Evolutionary conservation across 1,139 yeast genomes (phyloP).

Genomic region (Magnusiomyces paraingens): DNA sequence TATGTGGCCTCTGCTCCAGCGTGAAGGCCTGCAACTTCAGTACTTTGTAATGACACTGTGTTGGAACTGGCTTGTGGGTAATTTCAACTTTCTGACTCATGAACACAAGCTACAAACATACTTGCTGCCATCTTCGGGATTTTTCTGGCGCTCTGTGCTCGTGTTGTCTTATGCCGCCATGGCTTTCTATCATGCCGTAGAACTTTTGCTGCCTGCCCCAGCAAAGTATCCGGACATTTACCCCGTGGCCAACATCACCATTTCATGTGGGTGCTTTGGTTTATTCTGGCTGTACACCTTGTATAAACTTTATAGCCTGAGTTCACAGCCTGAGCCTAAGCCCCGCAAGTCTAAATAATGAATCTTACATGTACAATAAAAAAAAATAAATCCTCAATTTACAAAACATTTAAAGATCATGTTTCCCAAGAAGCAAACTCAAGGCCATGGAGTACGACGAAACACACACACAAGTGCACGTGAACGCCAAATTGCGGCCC

Average conservation of each 20-base stretch:
- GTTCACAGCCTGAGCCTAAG: not conserved
- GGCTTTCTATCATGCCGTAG: constrained; percentile 48
- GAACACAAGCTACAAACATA: constrained; percentile 6
- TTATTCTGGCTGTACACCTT: constrained; percentile 75
- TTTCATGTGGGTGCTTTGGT: constrained; percentile 70
- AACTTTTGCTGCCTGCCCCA: constrained; percentile 32
- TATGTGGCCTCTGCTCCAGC: constrained; percentile 76
- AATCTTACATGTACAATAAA: not conserved
- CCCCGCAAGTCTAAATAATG: not conserved
- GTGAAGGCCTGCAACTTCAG: constrained; percentile 69
- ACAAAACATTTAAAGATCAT: not conserved
- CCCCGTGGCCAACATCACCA: constrained; percentile 66
- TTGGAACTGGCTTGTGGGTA: constrained; percentile 74
- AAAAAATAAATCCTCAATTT: not conserved
- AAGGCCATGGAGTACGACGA: not conserved
- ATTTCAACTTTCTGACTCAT: constrained; percentile 15
- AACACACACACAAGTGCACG: constrained; percentile 29
- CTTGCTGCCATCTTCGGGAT: constrained; percentile 25
- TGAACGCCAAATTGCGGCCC: constrained; percentile 14
- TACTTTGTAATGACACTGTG: constrained; percentile 54
- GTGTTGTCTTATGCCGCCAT: constrained; percentile 54
- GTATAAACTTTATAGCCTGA: constrained; percentile 37
- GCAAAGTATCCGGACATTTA: constrained; percentile 69
- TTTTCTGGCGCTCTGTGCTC: constrained; percentile 54
- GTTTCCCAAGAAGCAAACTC: constrained; percentile 6